Base-by-base conservation (phyloP, 2,329 filamentous ascomycete species). In the Triangularia setosa region DNA sequence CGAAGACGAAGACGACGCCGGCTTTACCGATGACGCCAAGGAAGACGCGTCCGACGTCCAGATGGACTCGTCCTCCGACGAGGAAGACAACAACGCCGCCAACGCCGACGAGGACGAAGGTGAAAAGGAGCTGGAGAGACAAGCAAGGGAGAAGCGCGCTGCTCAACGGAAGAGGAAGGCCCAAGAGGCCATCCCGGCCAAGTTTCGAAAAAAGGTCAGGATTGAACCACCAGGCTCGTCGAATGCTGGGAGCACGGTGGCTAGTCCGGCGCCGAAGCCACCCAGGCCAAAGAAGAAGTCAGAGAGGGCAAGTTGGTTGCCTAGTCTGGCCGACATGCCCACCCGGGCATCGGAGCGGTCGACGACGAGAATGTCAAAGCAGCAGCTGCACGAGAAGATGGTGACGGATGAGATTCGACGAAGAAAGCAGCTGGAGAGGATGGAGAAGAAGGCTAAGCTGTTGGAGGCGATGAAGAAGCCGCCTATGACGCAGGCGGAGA, bases 401-500 rank as follows among this genome's bases (percentile, higher is more conserved):
- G 84, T 88, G 67, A 88, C 91, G 74, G 86, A 90, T 65, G 89
- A 92, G 74, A 83, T 84, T 65, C 84, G 88, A 72, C 84, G 90
- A 55, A 81, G 91, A 73, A 89, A 90, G 73, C 90, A 92, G 74
- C 78, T 92, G 60, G 85, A 83, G 61, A 79, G 82, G 63, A 89
- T 89, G 86, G 85, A 89, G 72, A 85, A 84, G 67, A 87, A 87
- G 72, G 83, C 89, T 53, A 90, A 90, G 72, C 86, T 84, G 73
- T 81, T 92, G 70, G 89, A 90, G 68, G 90, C 90, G 62, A 79
- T 87, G 68, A 92, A 92, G 76, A 91, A 91, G 62, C 90, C 90
- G 64, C 84, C 90, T 27, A 87, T 96, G 86, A 96, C 93, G 5
- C 94, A 97, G 76, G 92, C 87, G 54, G 89, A 98, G 75, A 86